Evolutionary conservation across 1,284 basidiomycete genomes (phyloP).

Genomic region (Papiliotrema laurentii): DNA sequence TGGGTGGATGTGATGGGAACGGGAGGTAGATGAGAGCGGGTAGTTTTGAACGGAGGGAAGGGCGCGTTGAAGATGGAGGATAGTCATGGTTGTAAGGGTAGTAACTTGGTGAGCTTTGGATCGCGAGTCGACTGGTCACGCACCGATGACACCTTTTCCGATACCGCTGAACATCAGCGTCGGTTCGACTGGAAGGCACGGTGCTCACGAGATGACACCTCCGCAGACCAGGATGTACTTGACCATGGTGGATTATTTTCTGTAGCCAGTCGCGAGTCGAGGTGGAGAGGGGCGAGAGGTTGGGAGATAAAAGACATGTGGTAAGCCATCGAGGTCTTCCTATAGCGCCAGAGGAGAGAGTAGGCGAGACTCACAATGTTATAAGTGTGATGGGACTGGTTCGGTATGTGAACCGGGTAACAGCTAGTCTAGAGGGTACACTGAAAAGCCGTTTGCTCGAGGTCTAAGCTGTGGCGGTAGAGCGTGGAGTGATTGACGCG

Average conservation of each 20-base stretch:
- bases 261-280: too few species aligned
- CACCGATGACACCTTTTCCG: constrained; percentile 91
- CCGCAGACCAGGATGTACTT: constrained; percentile 90
- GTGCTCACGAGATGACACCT: constrained; percentile 64
- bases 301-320: too few species aligned
- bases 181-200: background rate
- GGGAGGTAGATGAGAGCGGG: background rate
- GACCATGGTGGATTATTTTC: constrained; percentile 29
- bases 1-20: background rate
- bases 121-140: constrained; percentile 47
- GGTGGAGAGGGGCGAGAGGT: too few species aligned
- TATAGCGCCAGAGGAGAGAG: too few species aligned
- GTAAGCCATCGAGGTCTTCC: too few species aligned
- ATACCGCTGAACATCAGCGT: constrained; percentile 62
- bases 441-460: too few species aligned
- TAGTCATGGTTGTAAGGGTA: constrained; percentile 1
- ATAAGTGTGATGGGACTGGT: too few species aligned
- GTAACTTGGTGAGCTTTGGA: constrained; percentile 7
- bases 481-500: too few species aligned
- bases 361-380: too few species aligned
- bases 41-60: background rate
- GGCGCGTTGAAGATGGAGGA: background rate
- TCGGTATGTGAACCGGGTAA: too few species aligned
- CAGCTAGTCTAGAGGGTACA: too few species aligned
- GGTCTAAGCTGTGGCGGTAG: too few species aligned